These are phyloP conservation scores for Rugonectria rugulosa DNA, from an alignment of 2,329 filamentous ascomycete genomes.

Conservation along the genomic window DNA sequence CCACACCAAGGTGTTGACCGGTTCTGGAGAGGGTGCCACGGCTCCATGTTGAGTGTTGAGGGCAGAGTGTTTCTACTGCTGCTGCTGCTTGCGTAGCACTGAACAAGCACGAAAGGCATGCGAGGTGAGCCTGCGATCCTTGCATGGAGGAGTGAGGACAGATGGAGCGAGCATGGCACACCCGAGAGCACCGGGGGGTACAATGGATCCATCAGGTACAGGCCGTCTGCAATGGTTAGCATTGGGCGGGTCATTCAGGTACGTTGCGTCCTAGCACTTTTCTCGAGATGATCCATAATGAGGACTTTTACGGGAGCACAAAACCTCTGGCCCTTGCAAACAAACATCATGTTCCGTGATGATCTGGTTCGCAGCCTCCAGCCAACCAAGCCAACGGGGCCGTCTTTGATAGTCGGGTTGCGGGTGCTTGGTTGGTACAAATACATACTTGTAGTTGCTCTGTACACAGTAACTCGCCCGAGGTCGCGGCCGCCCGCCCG, in stretches of 20 bases:
- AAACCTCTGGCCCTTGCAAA: slow-evolving; percentile 34
- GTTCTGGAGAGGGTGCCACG: slow-evolving; percentile 20
- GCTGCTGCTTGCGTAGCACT: slow-evolving; percentile 19
- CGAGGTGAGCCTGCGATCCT: slow-evolving; percentile 4
- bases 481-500: slow-evolving; percentile 10
- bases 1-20: slow-evolving; percentile 15
- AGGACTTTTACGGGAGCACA: too few species aligned
- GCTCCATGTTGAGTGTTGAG: slow-evolving; percentile 7
- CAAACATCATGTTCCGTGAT: slow-evolving; percentile 24
- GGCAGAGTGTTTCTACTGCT: neutral
- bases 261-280: slow-evolving; percentile 43
- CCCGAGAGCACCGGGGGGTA: slow-evolving; percentile 13
- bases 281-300: slow-evolving; percentile 38
- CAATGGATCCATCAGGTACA: slow-evolving; percentile 46
- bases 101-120: slow-evolving; percentile 8
- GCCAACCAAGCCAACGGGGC: slow-evolving; percentile 16
- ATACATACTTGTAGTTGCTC: neutral
- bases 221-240: slow-evolving; percentile 47
- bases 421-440: slow-evolving; percentile 1
- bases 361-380: slow-evolving; percentile 11
- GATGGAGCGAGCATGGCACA: slow-evolving; percentile 8
- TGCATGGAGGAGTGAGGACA: slow-evolving; percentile 4
- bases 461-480: too few species aligned
- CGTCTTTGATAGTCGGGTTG: slow-evolving; percentile 2
- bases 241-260: slow-evolving; percentile 38